These are phyloP conservation scores for Ogataea allantospora DNA, from an alignment of 805 yeast genomes.

Conservation along the genomic window DNA sequence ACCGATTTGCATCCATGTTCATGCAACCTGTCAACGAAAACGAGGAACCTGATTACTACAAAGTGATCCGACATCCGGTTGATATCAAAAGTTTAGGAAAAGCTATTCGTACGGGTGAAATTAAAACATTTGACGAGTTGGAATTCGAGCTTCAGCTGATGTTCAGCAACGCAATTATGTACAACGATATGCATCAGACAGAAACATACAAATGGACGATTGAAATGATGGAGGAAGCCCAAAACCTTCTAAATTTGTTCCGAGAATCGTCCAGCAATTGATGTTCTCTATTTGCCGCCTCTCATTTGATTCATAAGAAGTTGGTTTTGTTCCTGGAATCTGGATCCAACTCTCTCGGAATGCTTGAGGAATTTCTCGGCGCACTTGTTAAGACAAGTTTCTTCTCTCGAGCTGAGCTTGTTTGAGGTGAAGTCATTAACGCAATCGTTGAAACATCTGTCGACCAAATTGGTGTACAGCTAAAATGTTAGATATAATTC, in stretches of 20 bases:
- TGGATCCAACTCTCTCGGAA: constrained; percentile 96
- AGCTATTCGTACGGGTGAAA: constrained; percentile 56
- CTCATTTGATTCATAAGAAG: constrained; percentile 69
- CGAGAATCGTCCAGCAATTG: constrained; percentile 39
- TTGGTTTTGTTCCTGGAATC: constrained; percentile 96
- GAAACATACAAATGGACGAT: constrained; percentile 61
- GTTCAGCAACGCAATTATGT: constrained; percentile 86
- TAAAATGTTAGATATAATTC: constrained; percentile 6
- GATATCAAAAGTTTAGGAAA: constrained; percentile 64
- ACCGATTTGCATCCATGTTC: constrained; percentile 73
- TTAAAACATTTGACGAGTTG: constrained; percentile 48
- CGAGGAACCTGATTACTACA: constrained; percentile 69
- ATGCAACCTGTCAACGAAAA: constrained; percentile 63
- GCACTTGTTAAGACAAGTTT: constrained; percentile 82
- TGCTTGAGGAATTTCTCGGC: constrained; percentile 97
- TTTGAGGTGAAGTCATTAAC: constrained; percentile 97
- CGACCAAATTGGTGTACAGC: constrained; percentile 89
- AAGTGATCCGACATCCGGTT: constrained; percentile 59
- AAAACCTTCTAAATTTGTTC: constrained; percentile 54
- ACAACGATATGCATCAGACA: constrained; percentile 57
- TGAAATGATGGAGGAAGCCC: constrained; percentile 70
- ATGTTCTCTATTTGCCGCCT: constrained; percentile 21
- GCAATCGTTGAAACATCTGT: constrained; percentile 96
- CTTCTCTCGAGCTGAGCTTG: constrained; percentile 81
- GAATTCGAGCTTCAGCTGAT: constrained; percentile 69